phyloP scores from a whole-genome alignment of 495 filamentous ascomycete genomes.

The Penicillium antarcticum region DNA sequence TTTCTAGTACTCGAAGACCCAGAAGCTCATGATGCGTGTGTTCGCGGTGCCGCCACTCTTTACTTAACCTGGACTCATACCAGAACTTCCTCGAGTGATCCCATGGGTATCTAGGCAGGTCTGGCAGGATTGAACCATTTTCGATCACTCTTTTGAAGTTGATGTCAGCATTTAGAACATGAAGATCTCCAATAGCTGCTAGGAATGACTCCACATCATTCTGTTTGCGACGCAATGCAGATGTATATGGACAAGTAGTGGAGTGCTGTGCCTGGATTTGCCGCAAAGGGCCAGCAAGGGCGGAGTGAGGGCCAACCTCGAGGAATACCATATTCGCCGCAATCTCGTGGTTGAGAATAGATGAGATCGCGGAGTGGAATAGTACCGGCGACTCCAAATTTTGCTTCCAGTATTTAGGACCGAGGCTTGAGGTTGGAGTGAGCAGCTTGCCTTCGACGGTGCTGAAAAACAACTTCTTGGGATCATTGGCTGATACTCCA shows the following conservation, averaged over 20 bases:
- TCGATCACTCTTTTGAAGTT: background rate
- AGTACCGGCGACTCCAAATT: constrained; percentile 39
- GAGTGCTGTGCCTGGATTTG: constrained; percentile 20
- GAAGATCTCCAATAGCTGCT: background rate
- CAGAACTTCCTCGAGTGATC: background rate
- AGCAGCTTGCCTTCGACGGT: constrained; percentile 25
- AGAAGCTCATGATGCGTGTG: background rate
- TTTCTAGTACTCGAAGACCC: background rate
- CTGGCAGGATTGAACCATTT: background rate
- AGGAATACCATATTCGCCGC: constrained; percentile 33
- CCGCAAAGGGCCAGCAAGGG: constrained; percentile 34
- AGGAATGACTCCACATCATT: background rate
- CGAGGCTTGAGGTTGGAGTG: constrained; percentile 7
- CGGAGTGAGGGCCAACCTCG: constrained; percentile 46
- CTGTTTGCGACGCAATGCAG: background rate
- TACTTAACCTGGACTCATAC: background rate
- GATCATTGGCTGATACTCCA: background rate
- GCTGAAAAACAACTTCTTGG: constrained; percentile 21
- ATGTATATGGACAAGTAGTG: background rate
- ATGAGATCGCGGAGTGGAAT: constrained; percentile 31
- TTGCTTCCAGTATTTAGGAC: constrained; percentile 40
- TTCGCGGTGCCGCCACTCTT: background rate
- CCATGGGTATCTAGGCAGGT: constrained; percentile 2
- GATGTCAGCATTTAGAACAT: background rate
- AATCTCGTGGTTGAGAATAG: constrained; percentile 15